phyloP scores from a whole-genome alignment of 805 yeast genomes.

The Starmerella scarabaei region DNA sequence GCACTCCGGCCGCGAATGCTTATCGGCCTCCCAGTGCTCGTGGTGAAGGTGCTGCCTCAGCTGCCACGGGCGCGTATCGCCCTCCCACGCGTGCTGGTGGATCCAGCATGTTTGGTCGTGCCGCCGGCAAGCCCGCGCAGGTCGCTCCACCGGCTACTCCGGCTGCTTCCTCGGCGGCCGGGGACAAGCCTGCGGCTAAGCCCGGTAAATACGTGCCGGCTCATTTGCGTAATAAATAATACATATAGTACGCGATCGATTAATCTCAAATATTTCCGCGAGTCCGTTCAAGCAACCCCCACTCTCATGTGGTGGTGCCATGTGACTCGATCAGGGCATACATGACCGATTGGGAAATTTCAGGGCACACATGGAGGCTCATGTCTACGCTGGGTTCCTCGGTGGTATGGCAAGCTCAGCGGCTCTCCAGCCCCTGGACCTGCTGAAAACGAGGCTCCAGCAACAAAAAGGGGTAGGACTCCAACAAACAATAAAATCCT shows the following conservation, averaged over 20 bases:
- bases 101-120: neutral
- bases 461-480: conserved; percentile 31
- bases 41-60: neutral
- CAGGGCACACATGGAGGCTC: conserved; percentile 29
- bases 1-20: conserved; percentile 8
- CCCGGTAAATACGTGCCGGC: too few relatives aligned
- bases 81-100: too few relatives aligned
- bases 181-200: too few relatives aligned
- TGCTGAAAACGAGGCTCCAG: conserved; percentile 77
- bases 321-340: too few relatives aligned
- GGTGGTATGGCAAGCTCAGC: conserved; percentile 79
- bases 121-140: neutral
- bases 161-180: too few relatives aligned
- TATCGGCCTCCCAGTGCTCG: neutral
- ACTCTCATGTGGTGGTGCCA: too few relatives aligned
- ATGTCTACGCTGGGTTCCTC: conserved; percentile 64
- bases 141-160: too few relatives aligned
- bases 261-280: too few relatives aligned
- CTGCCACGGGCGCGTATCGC: neutral
- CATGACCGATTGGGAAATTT: too few relatives aligned
- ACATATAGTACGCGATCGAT: too few relatives aligned
- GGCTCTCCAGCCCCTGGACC: conserved; percentile 74
- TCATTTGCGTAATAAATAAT: too few relatives aligned
- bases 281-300: too few relatives aligned
- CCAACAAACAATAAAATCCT: conserved; percentile 16